Base-by-base conservation (phyloP, 2,329 filamentous ascomycete species). In the Cytospora schulzeri region DNA sequence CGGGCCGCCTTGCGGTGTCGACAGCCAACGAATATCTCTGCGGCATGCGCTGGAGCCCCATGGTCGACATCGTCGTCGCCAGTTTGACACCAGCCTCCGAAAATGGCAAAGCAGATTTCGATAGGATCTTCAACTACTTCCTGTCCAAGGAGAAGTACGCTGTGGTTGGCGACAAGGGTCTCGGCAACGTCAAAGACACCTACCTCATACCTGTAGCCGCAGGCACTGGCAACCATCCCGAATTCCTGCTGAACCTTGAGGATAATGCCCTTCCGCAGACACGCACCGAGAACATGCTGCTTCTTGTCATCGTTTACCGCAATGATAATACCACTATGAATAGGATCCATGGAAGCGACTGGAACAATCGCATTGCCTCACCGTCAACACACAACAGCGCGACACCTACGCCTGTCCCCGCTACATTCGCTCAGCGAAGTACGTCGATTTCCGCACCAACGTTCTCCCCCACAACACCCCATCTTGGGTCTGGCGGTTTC, bases 11-110 rank as follows among this genome's bases (percentile, higher is more conserved):
- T 66, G 87, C 91, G 59, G 88, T 92, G 69, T 85, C 90, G 66
- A 90, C 90, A 68, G 95, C 94, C 14, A 92, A 93, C 63, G 92
- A 96, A 67, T 99, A 99, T 72, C 87, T 99, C 0, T 95, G 92
- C 73, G 88, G 92, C 58, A 82, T 98, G 66, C 88, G 92, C 15
- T 96, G 91, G 75, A 94, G 90, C 73, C 85, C 86, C 60, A 88
- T 88, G 58, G 93, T 91, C 2, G 95, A 98, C 72, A 88, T 99
- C 7, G 85, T 92, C 1, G 91, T 98, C 26, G 85, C 96, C 24
- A 87, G 88, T 53, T 78, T 98, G 38, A 84, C 84, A 22, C 85
- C 88, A 1, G 85, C 88, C 1, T 86, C 89, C 26, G 81, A 88
- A 5, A 80, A 80, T 0, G 85, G 87, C 1, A 80, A 81, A 33